phyloP scores from a whole-genome alignment of 2,329 filamentous ascomycete genomes.

The Aspergillus sp. region DNA sequence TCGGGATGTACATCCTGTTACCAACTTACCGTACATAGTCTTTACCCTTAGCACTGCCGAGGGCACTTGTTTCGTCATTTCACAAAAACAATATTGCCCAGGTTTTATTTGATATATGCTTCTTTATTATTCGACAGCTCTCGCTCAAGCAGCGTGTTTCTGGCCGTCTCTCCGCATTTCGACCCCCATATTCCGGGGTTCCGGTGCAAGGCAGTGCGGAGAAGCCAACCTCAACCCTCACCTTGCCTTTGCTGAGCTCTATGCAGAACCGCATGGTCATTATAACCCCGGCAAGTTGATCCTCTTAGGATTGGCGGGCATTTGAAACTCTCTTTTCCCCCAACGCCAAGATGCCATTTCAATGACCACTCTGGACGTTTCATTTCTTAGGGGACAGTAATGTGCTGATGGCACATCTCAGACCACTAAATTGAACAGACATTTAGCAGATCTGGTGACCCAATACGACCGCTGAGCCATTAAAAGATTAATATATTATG shows the following conservation, averaged over 20 bases:
- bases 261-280: conserved; percentile 2
- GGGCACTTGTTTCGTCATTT: not conserved
- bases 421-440: not conserved
- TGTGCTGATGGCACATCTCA: not conserved
- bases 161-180: not conserved
- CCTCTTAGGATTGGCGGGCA: not conserved
- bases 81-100: not conserved
- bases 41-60: not conserved
- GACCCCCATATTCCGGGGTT: not conserved
- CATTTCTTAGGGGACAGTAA: not conserved
- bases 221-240: not conserved
- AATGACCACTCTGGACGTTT: too few species aligned
- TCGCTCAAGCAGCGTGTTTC: not conserved
- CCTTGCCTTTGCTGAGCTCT: not conserved
- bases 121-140: not conserved
- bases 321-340: not conserved
- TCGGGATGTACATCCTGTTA: not conserved
- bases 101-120: not conserved
- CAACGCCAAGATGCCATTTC: too few species aligned
- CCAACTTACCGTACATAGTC: not conserved
- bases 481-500: conserved; percentile 5
- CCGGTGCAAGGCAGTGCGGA: not conserved
- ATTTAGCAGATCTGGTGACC: not conserved
- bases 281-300: not conserved
- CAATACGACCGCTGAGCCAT: not conserved